These are phyloP conservation scores for Trypanosoma melophagium DNA, from an alignment of 208 protist genomes.

Conservation along the genomic window DNA sequence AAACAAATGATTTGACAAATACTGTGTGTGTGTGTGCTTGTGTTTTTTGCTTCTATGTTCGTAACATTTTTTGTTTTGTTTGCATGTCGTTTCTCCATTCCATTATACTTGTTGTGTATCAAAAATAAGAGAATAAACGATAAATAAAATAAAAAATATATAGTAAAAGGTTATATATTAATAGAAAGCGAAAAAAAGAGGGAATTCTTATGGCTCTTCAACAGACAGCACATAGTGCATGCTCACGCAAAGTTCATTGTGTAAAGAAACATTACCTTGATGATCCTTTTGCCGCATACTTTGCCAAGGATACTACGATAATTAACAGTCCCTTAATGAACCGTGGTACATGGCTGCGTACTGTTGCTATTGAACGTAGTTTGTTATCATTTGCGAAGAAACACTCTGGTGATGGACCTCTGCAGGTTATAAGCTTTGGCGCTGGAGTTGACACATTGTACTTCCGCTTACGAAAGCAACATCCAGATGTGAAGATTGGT, in stretches of 20 bases:
- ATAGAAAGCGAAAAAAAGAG: neutral
- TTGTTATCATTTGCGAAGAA: constrained; percentile 55
- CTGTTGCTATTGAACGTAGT: constrained; percentile 77
- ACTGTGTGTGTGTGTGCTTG: too few relatives aligned
- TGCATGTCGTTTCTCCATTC: neutral
- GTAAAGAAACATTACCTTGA: constrained; percentile 82
- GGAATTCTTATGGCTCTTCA: constrained; percentile 69
- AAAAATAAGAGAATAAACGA: neutral
- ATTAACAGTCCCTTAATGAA: constrained; percentile 93
- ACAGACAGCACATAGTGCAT: constrained; percentile 84
- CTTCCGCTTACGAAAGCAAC: constrained; percentile 74
- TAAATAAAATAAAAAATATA: constrained; percentile 1
- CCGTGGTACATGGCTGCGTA: constrained; percentile 87
- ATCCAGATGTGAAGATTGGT: constrained; percentile 49
- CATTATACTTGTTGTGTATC: neutral
- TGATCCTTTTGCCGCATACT: constrained; percentile 82
- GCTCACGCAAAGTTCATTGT: constrained; percentile 88
- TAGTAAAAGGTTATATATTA: neutral
- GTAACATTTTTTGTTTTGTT: neutral
- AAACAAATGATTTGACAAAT: neutral
- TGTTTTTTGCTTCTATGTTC: too few relatives aligned
- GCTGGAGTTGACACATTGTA: constrained; percentile 89
- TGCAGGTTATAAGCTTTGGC: constrained; percentile 89
- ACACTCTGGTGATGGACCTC: constrained; percentile 32
- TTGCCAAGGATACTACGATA: constrained; percentile 79